Percentiles rank a stretch among this genome's conserved stretches.
Conservation (phyloP, 495 filamentous ascomycete species). For the Penicillium paxilli region DNA sequence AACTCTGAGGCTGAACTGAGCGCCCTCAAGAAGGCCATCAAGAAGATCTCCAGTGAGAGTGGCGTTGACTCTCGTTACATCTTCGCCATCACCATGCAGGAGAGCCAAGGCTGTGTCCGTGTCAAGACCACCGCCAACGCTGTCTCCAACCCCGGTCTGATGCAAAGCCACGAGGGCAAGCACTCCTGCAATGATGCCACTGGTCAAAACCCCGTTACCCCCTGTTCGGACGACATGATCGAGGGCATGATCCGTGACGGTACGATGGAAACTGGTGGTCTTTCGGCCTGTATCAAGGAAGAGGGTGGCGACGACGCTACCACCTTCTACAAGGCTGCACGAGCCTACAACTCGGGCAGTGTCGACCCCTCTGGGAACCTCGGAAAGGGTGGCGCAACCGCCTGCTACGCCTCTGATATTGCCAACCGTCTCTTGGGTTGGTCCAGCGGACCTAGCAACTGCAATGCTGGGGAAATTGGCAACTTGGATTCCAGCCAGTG, state of each 20-base stretch:
- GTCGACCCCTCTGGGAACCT: conserved; percentile 46
- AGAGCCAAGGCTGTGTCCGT: conserved; percentile 58
- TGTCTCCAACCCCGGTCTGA: conserved; percentile 54
- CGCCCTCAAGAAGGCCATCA: conserved; percentile 39
- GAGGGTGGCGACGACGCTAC: conserved; percentile 29
- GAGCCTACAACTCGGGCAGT: conserved; percentile 60
- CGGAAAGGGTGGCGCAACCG: conserved; percentile 50
- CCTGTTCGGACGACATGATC: conserved; percentile 48
- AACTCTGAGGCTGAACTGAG: conserved; percentile 43
- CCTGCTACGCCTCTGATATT: conserved; percentile 58
- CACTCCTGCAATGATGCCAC: conserved; percentile 43
- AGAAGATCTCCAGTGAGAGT: conserved; percentile 34
- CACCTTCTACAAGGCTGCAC: conserved; percentile 50
- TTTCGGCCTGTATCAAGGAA: conserved; percentile 34
- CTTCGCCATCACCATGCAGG: conserved; percentile 58
- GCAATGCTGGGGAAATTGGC: conserved; percentile 12
- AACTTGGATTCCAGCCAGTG: conserved; percentile 7
- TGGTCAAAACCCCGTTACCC: conserved; percentile 38
- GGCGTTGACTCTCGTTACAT: conserved; percentile 58
- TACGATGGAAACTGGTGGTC: conserved; percentile 43
- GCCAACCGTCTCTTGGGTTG: conserved; percentile 58
- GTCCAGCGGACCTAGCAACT: conserved; percentile 27
- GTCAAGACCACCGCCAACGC: conserved; percentile 46
- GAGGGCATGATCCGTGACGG: conserved; percentile 52
- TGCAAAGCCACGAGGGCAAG: conserved; percentile 53